Base-by-base conservation (phyloP, 495 filamentous ascomycete genomes). In the Niebla homalea region DNA sequence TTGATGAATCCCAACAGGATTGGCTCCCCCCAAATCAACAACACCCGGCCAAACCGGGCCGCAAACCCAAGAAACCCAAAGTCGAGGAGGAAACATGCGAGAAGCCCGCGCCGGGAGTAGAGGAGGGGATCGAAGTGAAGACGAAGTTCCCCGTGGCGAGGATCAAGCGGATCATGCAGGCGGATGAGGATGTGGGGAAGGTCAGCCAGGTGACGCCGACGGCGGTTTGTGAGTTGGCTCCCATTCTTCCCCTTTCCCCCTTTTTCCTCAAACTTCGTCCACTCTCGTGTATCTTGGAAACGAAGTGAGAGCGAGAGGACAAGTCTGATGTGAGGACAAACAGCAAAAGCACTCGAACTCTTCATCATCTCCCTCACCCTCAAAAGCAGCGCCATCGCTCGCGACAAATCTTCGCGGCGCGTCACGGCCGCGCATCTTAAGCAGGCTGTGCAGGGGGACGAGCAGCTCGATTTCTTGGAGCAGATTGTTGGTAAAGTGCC, bases 151-250 rank as follows among this genome's bases (percentile, higher is more conserved):
- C 92, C 3, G 94, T 96, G 29, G 92, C 92, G 50, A 79, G 92
- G 44, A 99, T 97, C 65, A 99, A 99, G 77, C 83, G 92, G 46
- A 97, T 99, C 54, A 97, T 99, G 92, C 92, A 99, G 66, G 92
- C 92, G 6, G 92, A 99, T 61, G 92, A 99, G 60, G 92, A 99
- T 67, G 89, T 99, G 2, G 92, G 92, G 37, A 99, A 99, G 69
- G 93, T 99, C 3, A 88, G 92, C 7, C 93, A 97, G 67, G 90
- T 95, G 20, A 94, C 89, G 5, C 89, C 89, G 2, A 89, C 93
- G 58, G 89, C 85, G 43, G 89, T 96, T 46, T 87, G 88, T 81
- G 76, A 51, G 77, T 80, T n/a, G n/a, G n/a, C n/a, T n/a, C n/a
- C n/a, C n/a, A 38, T 52, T 47, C 8, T 19, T 22, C 36, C 49